Evolutionary conservation across 768 basidiomycete species (phyloP).

Genomic region (Ephemerocybe angulata): DNA sequence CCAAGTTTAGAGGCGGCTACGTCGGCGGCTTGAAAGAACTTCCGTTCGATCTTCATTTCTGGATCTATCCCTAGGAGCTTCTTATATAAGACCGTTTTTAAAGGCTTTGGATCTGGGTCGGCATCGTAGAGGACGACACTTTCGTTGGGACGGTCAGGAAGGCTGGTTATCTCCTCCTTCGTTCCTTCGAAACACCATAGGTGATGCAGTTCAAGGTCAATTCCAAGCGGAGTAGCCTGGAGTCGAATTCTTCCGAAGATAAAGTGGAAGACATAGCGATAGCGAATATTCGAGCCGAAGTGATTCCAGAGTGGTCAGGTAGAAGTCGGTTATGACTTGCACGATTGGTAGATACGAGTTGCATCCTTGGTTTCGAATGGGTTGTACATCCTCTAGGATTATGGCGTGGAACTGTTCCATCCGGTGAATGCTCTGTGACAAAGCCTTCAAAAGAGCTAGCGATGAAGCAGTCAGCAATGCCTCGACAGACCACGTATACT

Average conservation of each 20-base stretch:
- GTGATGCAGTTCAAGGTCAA: slow-evolving; percentile 36
- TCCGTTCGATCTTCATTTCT: neutral
- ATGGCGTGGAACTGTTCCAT: slow-evolving; percentile 44
- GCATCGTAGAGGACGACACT: slow-evolving; percentile 52
- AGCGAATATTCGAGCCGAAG: slow-evolving; percentile 41
- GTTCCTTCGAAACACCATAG: slow-evolving; percentile 32
- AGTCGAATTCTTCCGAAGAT: slow-evolving; percentile 24
- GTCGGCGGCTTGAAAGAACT: slow-evolving; percentile 2
- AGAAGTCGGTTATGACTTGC: slow-evolving; percentile 45
- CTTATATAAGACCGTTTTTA: slow-evolving; percentile 38
- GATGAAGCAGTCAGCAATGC: neutral
- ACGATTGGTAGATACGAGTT: slow-evolving; percentile 34
- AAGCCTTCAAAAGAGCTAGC: slow-evolving; percentile 5
- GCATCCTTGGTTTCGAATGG: slow-evolving; percentile 32
- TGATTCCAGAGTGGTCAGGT: slow-evolving; percentile 30
- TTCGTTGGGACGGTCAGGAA: slow-evolving; percentile 44
- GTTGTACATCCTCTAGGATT: slow-evolving; percentile 41
- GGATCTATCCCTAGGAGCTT: slow-evolving; percentile 18
- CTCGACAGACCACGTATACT: neutral
- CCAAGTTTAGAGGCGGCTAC: slow-evolving; percentile 42
- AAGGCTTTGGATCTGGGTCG: neutral
- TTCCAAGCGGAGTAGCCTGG: slow-evolving; percentile 37
- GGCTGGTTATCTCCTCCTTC: slow-evolving; percentile 28
- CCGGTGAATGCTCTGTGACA: slow-evolving; percentile 33
- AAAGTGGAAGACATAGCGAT: slow-evolving; percentile 27